These are phyloP conservation scores for Taiozyma sp. DNA, from an alignment of 1,139 yeast species.

Conservation along the genomic window DNA sequence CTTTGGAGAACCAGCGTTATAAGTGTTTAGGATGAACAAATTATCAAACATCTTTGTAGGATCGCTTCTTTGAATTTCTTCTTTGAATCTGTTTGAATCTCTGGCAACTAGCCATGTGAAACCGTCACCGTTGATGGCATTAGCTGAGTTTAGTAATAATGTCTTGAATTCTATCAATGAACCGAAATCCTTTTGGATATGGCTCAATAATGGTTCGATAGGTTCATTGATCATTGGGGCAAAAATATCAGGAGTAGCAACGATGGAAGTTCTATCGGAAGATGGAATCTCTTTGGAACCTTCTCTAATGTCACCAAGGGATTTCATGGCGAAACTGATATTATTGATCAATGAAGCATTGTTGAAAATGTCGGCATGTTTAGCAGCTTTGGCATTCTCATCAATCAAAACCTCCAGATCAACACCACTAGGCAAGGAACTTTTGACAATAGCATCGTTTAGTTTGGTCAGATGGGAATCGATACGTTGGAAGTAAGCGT, in stretches of 20 bases:
- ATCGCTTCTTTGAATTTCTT: conserved; percentile 8
- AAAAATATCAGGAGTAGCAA: conserved; percentile 41
- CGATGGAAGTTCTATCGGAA: conserved; percentile 30
- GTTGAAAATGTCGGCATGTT: conserved; percentile 39
- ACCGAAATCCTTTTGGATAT: conserved; percentile 53
- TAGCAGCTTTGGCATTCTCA: conserved; percentile 25
- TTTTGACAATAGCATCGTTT: conserved; percentile 27
- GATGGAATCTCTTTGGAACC: conserved; percentile 10
- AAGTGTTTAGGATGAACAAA: conserved; percentile 68
- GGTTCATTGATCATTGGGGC: conserved; percentile 21
- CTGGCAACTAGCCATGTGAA: conserved; percentile 71
- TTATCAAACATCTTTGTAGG: conserved; percentile 34
- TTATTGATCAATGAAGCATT: conserved; percentile 59
- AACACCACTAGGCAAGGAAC: conserved; percentile 15
- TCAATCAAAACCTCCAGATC: conserved; percentile 24
- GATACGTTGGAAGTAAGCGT: conserved; percentile 59
- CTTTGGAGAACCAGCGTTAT: conserved; percentile 66
- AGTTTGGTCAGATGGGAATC: conserved; percentile 42
- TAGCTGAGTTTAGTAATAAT: conserved; percentile 55
- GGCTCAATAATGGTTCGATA: conserved; percentile 2
- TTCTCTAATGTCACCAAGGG: conserved; percentile 34
- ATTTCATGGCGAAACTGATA: conserved; percentile 53
- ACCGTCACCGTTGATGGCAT: conserved; percentile 71
- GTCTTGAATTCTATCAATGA: conserved; percentile 65
- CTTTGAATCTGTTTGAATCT: conserved; percentile 21